phyloP scores from a whole-genome alignment of 1,139 yeast genomes.

The Hansenula anomala region DNA sequence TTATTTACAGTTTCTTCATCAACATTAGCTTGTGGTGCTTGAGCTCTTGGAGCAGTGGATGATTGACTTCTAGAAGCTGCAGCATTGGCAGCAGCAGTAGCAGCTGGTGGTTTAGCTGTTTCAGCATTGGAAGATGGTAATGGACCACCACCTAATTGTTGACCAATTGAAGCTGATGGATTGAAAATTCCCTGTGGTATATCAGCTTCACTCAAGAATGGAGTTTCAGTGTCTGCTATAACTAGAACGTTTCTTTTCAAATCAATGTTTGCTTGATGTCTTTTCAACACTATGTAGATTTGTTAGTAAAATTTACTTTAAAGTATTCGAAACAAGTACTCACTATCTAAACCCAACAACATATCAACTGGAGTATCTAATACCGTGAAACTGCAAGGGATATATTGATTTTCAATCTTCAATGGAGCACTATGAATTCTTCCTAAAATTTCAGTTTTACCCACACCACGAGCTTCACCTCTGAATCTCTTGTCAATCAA shows the following conservation, averaged over 20 bases:
- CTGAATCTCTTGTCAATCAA: constrained; percentile 76
- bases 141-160: constrained; percentile 5
- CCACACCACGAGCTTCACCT: constrained; percentile 91
- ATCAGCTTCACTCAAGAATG: constrained; percentile 70
- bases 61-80: constrained; percentile 2
- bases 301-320: not conserved
- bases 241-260: constrained; percentile 60
- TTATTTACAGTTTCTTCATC: constrained; percentile 44
- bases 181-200: constrained; percentile 40
- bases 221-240: constrained; percentile 68
- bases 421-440: constrained; percentile 87
- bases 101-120: constrained; percentile 4
- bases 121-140: constrained; percentile 2
- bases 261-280: constrained; percentile 84
- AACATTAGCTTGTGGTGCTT: constrained; percentile 15
- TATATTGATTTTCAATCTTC: constrained; percentile 59
- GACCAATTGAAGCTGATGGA: constrained; percentile 5
- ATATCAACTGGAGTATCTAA: constrained; percentile 73
- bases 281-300: constrained; percentile 50
- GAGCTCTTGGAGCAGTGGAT: constrained; percentile 3
- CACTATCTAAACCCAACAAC: constrained; percentile 40
- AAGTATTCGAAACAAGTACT: not conserved
- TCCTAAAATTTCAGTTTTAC: constrained; percentile 74
- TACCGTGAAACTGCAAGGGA: constrained; percentile 81
- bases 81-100: constrained; percentile 6